Conservation (phyloP, 768 basidiomycete species). For the Serendipita indica region DNA sequence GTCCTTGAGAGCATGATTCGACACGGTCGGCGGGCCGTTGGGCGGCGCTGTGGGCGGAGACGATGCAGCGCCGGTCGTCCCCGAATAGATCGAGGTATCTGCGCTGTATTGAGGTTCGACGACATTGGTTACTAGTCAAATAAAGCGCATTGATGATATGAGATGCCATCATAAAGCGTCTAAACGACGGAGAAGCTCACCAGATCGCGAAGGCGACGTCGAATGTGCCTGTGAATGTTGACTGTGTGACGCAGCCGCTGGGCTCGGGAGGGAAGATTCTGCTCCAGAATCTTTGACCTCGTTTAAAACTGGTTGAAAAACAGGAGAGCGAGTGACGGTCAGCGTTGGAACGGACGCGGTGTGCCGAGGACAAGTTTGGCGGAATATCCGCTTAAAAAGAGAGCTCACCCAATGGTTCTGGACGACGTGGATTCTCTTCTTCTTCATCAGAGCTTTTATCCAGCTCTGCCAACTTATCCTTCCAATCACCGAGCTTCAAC, state of each 20-base stretch:
- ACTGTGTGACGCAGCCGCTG: neutral
- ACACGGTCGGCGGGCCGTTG: neutral
- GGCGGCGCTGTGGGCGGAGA: neutral
- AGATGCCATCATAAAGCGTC: too few relatives aligned
- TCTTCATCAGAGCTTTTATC: neutral
- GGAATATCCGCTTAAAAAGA: neutral
- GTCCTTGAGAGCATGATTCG: neutral
- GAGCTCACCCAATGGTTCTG: neutral
- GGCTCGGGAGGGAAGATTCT: neutral
- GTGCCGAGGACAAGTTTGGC: neutral
- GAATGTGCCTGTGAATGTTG: neutral
- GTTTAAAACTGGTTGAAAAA: neutral
- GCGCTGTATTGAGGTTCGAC: slow-evolving; percentile 9
- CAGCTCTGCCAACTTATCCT: neutral
- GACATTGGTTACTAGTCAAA: neutral
- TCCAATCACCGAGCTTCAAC: neutral
- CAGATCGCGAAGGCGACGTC: neutral
- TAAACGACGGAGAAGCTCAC: neutral
- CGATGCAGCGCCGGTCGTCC: slow-evolving; percentile 4
- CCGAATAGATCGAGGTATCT: neutral
- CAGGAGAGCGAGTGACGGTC: too few relatives aligned
- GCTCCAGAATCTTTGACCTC: neutral
- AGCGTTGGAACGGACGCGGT: neutral
- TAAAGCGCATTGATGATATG: neutral
- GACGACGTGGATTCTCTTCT: neutral